A percentile compares a stretch with the other conserved stretches of the same genome.
Conservation (phyloP, 805 yeast species). For the Phaffomyces thermotolerans region DNA sequence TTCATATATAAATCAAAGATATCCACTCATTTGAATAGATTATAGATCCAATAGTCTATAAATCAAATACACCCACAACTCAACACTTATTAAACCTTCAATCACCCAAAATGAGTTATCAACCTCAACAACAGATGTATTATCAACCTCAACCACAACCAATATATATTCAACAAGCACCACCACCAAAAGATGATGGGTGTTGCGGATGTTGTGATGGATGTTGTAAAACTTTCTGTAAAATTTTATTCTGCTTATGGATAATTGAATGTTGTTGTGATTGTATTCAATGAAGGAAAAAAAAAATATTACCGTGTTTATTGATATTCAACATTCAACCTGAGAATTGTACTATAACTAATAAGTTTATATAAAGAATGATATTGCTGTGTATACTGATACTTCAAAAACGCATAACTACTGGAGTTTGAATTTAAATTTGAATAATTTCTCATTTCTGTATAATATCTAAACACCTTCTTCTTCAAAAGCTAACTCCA, state of each 20-base stretch:
- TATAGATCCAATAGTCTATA: too few relatives aligned
- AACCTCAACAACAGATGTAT: slow-evolving; percentile 9
- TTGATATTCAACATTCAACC: not conserved
- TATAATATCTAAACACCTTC: slow-evolving; percentile 26
- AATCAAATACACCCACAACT: too few relatives aligned
- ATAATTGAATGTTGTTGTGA: slow-evolving; percentile 24
- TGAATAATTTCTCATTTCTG: not conserved
- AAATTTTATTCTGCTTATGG: slow-evolving; percentile 20
- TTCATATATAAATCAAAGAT: too few relatives aligned
- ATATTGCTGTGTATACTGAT: too few relatives aligned
- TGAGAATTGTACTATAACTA: not conserved
- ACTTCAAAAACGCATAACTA: too few relatives aligned
- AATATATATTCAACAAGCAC: slow-evolving; percentile 20
- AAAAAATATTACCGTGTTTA: not conserved
- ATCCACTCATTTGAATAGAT: too few relatives aligned
- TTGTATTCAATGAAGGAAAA: not conserved
- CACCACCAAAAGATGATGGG: slow-evolving; percentile 11
- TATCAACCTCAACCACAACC: slow-evolving; percentile 19
- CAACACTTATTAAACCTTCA: too few relatives aligned
- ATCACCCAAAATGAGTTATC: not conserved
- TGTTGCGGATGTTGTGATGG: slow-evolving; percentile 14
- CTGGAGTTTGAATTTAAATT: too few relatives aligned
- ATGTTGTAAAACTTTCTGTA: slow-evolving; percentile 22
- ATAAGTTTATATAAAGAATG: too few relatives aligned
- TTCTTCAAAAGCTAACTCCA: slow-evolving; percentile 90